Evolutionary conservation across 208 protist species (phyloP).

Genomic region (Leishmania gerbilli): DNA sequence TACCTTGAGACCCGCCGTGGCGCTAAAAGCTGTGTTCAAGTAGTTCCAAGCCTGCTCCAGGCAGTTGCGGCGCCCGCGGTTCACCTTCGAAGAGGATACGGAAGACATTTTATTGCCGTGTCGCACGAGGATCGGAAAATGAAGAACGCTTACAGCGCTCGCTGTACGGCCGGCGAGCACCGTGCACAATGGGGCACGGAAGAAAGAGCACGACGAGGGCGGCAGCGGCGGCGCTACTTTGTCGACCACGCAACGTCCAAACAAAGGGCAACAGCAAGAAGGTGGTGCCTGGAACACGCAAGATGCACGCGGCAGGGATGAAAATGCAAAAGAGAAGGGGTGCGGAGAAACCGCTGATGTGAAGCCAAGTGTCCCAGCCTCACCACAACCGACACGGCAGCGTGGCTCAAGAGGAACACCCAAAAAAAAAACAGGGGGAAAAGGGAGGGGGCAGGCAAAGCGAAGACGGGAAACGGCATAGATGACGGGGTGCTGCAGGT

Average conservation of each 20-base stretch:
- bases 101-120: neutral
- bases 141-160: neutral
- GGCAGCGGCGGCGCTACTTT: neutral
- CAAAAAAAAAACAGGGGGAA: neutral
- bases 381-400: neutral
- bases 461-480: neutral
- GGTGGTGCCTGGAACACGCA: neutral
- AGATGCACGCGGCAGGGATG: neutral
- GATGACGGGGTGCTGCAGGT: neutral
- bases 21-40: slow-evolving; percentile 65
- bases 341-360: neutral
- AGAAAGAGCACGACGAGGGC: neutral
- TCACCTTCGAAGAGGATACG: slow-evolving; percentile 19
- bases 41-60: slow-evolving; percentile 80
- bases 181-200: neutral
- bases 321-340: neutral
- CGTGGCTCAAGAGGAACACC: neutral
- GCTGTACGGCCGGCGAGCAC: neutral
- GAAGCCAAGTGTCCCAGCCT: neutral
- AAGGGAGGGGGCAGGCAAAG: neutral
- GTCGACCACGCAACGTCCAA: neutral
- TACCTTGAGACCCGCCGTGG: slow-evolving; percentile 89
- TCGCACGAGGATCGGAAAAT: neutral
- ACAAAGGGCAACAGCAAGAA: neutral
- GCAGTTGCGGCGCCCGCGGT: slow-evolving; percentile 50